Evolutionary conservation across 2,329 filamentous ascomycete genomes (phyloP), one percentile per base, ranked within the genome.

Genomic region (Xylaria sp.): DNA sequence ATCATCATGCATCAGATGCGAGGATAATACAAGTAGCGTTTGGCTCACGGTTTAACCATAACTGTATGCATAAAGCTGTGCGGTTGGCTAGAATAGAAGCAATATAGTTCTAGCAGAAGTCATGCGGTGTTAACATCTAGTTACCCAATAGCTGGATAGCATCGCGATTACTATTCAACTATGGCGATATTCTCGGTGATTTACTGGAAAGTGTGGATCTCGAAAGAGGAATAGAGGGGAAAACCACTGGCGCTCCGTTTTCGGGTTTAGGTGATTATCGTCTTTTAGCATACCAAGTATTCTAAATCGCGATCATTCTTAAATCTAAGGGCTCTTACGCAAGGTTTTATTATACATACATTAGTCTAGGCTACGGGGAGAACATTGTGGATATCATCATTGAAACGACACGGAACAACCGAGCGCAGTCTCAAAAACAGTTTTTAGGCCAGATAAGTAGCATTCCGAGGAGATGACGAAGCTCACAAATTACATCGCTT

Each of bases 401-500:
- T 42, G 11, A 6, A 22, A 20, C 7, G 15, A 11, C 15, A 29
- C 13, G 11, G 38, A 38, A 7, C 2, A 25, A 56, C 13, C 4
- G 17, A 59, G 36, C 22, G 15, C 15, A 2, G 5, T 25, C 7
- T 10, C 29, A 13, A 39, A 13, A 39, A 2, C 15, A 10, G 15
- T 6, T 15, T 3, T 50, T 20, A 20, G n/a, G 2, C n/a, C 42
- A 2, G 11, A 3, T 22, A 11, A 45, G 20, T 45, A n/a, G 17
- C 42, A 9, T 11, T 17, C 33, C 2, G 38, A 20, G 11, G 20
- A 67, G 15, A 68, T 68, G 63, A 44, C 59, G 13, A 61, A 57
- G 49, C 63, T 68, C 10, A 69, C 67, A 13, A 69, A 69, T 44
- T 69, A 67, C 31, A 55, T 69, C 20, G 55, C 67, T 1, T 67